Evolutionary conservation across 345 rosid species (phyloP), one percentile per base, ranked within the genome.

Genomic region (Brassica carinata): DNA sequence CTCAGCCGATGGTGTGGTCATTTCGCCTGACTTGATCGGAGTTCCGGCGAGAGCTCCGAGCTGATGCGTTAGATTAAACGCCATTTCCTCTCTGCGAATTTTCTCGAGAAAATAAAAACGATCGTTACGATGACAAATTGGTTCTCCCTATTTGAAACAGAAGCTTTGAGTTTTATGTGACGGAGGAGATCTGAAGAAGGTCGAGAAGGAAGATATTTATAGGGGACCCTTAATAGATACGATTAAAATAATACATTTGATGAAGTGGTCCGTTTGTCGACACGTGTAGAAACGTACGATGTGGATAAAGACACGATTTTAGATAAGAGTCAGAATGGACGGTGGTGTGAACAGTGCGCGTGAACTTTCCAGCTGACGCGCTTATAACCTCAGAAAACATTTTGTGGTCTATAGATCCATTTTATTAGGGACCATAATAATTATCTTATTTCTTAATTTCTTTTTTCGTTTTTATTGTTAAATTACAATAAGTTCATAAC

Each of bases 21-120:
- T 51, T 10, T 90, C 96, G 6, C 65, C 53, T 9, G 79, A 51
- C 8, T 84, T 82, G 5, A 89, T 81, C 51, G 90, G 87, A 8
- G 80, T 79, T 18, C 97, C 92, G 30, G 90, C 85, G 0, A 94
- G 87, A n/a, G 89, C 62, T 31, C 93, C 91, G 73, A 92, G 83
- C 89, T 88, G 97, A 74, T 87, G 91, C 15, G 97, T 55, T 8
- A 92, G 31, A 75, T 84, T 91, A 78, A 91, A 76, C 30, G 98
- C 98, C 98, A 92, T 91, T 68, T 55, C 74, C 38, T 53, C 15
- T n/a, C 15, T n/a, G 33, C 0, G 2, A 34, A 14, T 13, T 72
- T 76, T 53, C 58, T 5, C 58, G 18, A 48, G 55, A 48, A 48
- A 53, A 53, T 53, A 53, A 15, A 53, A 53, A 53, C 2, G 74